These are phyloP conservation scores for Fusarium sulawesiense DNA, from an alignment of 2,329 filamentous ascomycete species.

Conservation along the genomic window DNA sequence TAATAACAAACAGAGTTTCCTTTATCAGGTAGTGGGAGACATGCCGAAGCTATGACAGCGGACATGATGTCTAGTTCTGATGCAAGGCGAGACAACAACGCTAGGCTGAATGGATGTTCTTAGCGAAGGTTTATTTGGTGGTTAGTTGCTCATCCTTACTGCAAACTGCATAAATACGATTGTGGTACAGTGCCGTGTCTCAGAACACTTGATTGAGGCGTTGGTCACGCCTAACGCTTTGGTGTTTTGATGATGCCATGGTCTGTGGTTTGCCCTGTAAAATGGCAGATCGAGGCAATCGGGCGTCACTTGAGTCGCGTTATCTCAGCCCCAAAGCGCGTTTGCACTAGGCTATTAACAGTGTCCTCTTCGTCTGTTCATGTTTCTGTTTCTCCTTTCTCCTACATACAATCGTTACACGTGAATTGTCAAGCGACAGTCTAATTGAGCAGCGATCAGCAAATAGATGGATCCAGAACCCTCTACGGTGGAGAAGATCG, in stretches of 20 bases:
- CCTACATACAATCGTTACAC: not conserved
- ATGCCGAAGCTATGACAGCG: conserved; percentile 8
- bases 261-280: not conserved
- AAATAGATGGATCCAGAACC: not conserved
- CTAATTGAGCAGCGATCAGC: not conserved
- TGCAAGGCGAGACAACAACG: conserved; percentile 23
- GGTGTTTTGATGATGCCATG: not conserved
- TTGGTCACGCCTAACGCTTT: not conserved
- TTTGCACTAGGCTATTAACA: not conserved
- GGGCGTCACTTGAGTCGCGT: not conserved
- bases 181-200: conserved; percentile 2
- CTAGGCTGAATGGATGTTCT: not conserved
- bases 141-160: conserved; percentile 14
- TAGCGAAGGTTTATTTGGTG: conserved; percentile 1
- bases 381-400: not conserved
- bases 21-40: not conserved
- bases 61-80: conserved; percentile 4
- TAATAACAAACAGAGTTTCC: not conserved
- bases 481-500: not conserved
- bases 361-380: not conserved
- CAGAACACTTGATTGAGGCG: not conserved
- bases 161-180: conserved; percentile 11
- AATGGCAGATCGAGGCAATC: not conserved
- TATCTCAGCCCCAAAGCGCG: not conserved
- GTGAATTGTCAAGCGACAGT: not conserved